Evolutionary conservation across 371 early-diverging fungal species (phyloP), one percentile per base, ranked within the genome.

Genomic region (Mucor sp.): DNA sequence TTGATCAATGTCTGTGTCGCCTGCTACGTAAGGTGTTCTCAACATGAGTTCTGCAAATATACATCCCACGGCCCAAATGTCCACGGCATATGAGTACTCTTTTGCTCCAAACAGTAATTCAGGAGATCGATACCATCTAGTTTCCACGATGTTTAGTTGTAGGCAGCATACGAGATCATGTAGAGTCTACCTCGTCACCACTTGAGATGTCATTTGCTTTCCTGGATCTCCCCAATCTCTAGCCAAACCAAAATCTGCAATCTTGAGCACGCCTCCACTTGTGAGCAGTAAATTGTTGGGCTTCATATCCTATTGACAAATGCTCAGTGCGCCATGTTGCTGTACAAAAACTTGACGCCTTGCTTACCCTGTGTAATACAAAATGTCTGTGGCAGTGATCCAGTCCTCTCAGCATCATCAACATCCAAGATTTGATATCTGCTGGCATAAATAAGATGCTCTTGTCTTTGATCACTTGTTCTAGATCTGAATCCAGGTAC

Each of bases 171-270:
- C 6, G 30, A 30, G 30, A 6, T 6, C 30, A 30, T 30, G 30
- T n/a, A 28, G 0, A 17, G n/a, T 68, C 19, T 83, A 94, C 86
- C 93, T 82, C 32, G 99, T 96, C 2, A 99, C 99, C 9, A 99
- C 98, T 74, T 95, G 92, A 11, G 96, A 89, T 1, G 97, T 95
- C 95, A 97, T 93, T 33, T 82, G 80, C 63, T 84, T 84, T 9
- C 81, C 80, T 9, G 93, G 90, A 76, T 97, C 94, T 32, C 94
- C 97, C 88, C 87, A 99, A 68, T 95, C 93, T 35, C 99, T 76
- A 32, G 99, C 95, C 28, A 99, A 81, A 80, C 99, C 99, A 84
- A 99, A 99, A 95, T 99, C 99, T 0, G 99, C 99, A 76, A 99
- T 83, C 74, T 99, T 99, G 35, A 99, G 79, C 64, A 91, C 89